These are phyloP conservation scores for Jamesozyma spencerorum DNA, from an alignment of 805 yeast genomes.

Conservation along the genomic window DNA sequence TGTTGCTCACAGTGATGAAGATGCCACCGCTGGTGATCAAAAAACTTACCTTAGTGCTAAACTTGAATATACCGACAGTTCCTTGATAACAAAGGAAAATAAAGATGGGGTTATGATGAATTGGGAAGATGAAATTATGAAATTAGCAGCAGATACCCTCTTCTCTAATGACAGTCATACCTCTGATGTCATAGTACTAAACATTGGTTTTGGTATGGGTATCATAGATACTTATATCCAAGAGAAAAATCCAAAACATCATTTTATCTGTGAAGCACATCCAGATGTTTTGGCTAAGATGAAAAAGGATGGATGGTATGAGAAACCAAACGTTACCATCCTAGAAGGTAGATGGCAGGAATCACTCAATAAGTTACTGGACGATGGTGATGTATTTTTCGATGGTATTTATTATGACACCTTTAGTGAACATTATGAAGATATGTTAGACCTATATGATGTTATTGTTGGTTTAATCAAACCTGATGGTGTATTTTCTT, in stretches of 20 bases:
- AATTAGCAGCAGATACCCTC: constrained; percentile 66
- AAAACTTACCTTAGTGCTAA: constrained; percentile 54
- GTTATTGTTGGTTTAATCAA: constrained; percentile 69
- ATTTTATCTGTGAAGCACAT: constrained; percentile 89
- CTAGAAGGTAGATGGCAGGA: constrained; percentile 94
- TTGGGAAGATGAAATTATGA: constrained; percentile 85
- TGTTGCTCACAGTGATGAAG: constrained; percentile 35
- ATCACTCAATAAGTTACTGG: constrained; percentile 53
- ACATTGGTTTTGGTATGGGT: constrained; percentile 96
- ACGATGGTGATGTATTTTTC: constrained; percentile 53
- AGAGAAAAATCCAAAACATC: constrained; percentile 35
- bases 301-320: constrained; percentile 73
- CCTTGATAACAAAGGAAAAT: constrained; percentile 61
- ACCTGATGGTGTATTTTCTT: constrained; percentile 78
- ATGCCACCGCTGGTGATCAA: constrained; percentile 59
- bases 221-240: constrained; percentile 79
- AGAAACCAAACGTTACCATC: constrained; percentile 58
- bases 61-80: constrained; percentile 54
- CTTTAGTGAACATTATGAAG: constrained; percentile 82
- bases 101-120: constrained; percentile 96
- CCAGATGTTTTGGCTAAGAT: constrained; percentile 75
- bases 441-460: constrained; percentile 81
- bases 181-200: constrained; percentile 45
- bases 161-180: constrained; percentile 23
- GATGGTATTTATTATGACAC: constrained; percentile 94